Evolutionary conservation across 2,329 filamentous ascomycete genomes (phyloP).

Genomic region (Trichoderma oligosporum): DNA sequence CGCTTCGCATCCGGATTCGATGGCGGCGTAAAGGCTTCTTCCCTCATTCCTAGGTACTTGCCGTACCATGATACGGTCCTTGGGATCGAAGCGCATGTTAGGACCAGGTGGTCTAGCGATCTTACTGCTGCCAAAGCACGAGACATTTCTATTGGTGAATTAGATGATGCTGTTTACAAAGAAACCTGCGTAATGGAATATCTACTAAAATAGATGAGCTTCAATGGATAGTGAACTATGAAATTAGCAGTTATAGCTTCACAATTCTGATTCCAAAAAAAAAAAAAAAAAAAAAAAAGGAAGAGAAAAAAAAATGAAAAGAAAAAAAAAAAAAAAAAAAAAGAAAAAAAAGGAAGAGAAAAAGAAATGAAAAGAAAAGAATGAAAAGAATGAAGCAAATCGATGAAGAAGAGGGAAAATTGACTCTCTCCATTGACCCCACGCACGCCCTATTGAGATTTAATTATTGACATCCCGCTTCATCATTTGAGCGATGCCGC

Average conservation of each 20-base stretch:
- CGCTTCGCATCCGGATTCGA: slow-evolving; percentile 31
- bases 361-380: neutral
- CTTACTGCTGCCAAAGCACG: slow-evolving; percentile 31
- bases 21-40: slow-evolving; percentile 46
- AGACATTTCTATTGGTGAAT: slow-evolving; percentile 28
- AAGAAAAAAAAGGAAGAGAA: too few relatives aligned
- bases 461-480: neutral
- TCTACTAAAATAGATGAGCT: too few relatives aligned
- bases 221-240: too few relatives aligned
- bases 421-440: neutral
- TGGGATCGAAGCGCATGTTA: slow-evolving; percentile 52
- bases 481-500: neutral
- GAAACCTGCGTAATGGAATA: too few relatives aligned
- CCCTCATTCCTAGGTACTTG: slow-evolving; percentile 53
- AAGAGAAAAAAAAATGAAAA: neutral
- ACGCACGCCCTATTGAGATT: neutral
- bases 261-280: too few relatives aligned
- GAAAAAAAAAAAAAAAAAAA: neutral
- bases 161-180: too few relatives aligned
- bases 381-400: neutral
- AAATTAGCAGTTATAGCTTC: too few relatives aligned
- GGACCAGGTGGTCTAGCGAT: slow-evolving; percentile 57
- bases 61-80: slow-evolving; percentile 53
- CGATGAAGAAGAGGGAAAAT: neutral
- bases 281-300: too few relatives aligned